A percentile compares a stretch with the other conserved stretches of the same genome.
Conservation (phyloP, 257 asterid species). For the Verbena officinalis region DNA sequence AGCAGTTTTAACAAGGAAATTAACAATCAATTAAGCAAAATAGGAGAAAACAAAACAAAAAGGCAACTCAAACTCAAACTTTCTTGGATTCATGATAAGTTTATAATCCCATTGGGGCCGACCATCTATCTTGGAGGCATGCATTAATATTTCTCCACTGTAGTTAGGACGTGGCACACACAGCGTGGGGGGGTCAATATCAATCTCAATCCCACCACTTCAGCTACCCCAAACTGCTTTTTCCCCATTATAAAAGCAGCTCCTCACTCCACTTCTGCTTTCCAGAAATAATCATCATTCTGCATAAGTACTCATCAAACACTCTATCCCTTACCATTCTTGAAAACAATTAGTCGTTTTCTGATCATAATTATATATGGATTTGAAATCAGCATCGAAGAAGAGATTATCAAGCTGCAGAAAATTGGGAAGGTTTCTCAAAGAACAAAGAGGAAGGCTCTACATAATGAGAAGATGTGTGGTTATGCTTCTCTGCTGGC, state of each 20-base stretch:
- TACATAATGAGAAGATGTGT: conserved; percentile 78
- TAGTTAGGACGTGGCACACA: conserved; percentile 33
- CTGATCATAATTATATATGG: conserved; percentile 12
- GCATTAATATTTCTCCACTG: background rate
- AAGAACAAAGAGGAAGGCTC: conserved; percentile 70
- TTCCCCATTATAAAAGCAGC: conserved; percentile 19
- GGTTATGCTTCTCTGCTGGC: conserved; percentile 84
- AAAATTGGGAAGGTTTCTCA: conserved; percentile 57
- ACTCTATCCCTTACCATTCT: background rate
- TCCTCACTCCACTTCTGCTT: background rate
- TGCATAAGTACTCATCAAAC: background rate
- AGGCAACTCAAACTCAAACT: conserved; percentile 19
- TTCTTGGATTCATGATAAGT: conserved; percentile 29
- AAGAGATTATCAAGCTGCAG: conserved; percentile 53
- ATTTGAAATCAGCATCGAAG: conserved; percentile 37
- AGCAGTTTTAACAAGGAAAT: background rate
- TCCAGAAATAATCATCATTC: background rate
- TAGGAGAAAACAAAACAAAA: background rate
- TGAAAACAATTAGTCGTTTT: background rate
- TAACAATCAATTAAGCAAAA: too few relatives aligned
- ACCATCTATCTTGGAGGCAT: conserved; percentile 36
- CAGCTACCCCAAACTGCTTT: background rate
- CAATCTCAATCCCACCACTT: background rate
- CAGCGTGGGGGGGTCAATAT: background rate
- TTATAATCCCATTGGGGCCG: conserved; percentile 34